Evolutionary conservation across 768 basidiomycete species (phyloP), one percentile per base, ranked within the genome.

Genomic region (Tephrocybe sp.): DNA sequence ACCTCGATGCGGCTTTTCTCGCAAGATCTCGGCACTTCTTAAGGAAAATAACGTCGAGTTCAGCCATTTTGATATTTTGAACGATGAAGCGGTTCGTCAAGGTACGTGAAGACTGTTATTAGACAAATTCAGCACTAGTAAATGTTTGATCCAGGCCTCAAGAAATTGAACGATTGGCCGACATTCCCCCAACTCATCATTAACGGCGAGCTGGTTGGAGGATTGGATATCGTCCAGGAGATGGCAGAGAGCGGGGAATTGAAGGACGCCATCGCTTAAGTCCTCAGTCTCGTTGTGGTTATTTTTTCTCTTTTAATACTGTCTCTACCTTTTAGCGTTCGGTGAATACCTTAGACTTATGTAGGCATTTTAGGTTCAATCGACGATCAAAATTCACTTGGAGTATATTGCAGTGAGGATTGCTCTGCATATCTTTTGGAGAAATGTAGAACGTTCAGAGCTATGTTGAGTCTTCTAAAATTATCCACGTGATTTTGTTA

Each of bases 191-290:
- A 93, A 64, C 74, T 96, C 18, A 88, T 94, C 57, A 75, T 93
- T 45, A 83, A 90, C 2, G 95, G 97, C 18, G 93, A 98, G 66
- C 78, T 99, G 15, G 85, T 97, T 14, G 96, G 96, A n/a, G 96
- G 96, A 3, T 70, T 98, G 45, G 96, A 99, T 65, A 86, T 98
- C 45, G 81, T 95, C 20, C 81, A 84, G 66, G 96, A 98, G 72
- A 89, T 95, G 89, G 81, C 80, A 12, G 81, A 86, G 26, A 85
- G 64, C 52, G 92, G 87, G 18, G 94, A 97, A 69, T 79, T 95
- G 51, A 65, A 74, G 47, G 83, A 88, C 43, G 50, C 68, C 15
- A 43, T 75, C 33, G 61, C 52, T 17, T 59, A 48, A 53, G 45
- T 50, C 20, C 6, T 39, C 38, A 17, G n/a, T 6, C n/a, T 6